These are phyloP conservation scores for Candida loeiensis DNA, from an alignment of 805 yeast genomes.

Conservation along the genomic window DNA sequence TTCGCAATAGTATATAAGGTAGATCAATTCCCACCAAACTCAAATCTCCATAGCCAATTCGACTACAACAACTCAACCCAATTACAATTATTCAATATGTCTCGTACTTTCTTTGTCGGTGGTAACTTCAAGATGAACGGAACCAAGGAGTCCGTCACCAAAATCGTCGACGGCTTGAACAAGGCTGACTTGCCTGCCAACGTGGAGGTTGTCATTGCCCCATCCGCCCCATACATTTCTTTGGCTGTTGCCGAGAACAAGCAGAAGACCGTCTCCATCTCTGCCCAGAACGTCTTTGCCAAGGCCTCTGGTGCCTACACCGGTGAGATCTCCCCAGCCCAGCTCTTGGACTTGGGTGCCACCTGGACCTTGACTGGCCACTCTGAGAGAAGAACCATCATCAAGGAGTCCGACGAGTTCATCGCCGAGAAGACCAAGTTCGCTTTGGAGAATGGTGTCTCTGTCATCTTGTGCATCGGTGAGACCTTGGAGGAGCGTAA, in stretches of 20 bases:
- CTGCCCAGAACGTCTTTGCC: conserved; percentile 88
- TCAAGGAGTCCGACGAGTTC: conserved; percentile 85
- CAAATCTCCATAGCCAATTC: background rate
- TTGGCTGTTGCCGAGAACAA: conserved; percentile 67
- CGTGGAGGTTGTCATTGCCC: conserved; percentile 92
- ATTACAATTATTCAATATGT: conserved; percentile 38
- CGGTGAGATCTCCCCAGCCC: conserved; percentile 89
- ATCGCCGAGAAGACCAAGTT: conserved; percentile 92
- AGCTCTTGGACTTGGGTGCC: conserved; percentile 87
- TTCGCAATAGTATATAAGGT: conserved; percentile 8
- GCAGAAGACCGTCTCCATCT: conserved; percentile 70
- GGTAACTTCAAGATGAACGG: conserved; percentile 99
- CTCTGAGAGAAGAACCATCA: conserved; percentile 95
- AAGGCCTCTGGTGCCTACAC: conserved; percentile 96
- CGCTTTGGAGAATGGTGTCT: conserved; percentile 84
- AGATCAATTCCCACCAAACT: conserved; percentile 1
- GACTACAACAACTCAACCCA: background rate
- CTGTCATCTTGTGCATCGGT: conserved; percentile 95
- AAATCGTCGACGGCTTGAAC: conserved; percentile 82
- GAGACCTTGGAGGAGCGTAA: conserved; percentile 96
- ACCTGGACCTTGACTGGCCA: conserved; percentile 96
- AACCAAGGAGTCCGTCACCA: conserved; percentile 75
- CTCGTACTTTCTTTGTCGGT: conserved; percentile 95
- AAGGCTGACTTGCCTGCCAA: conserved; percentile 66
- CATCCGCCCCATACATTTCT: conserved; percentile 90